Evolutionary conservation across 495 filamentous ascomycete genomes (phyloP), one percentile per base, ranked within the genome.

Genomic region (Astrocystis sublimbata): DNA sequence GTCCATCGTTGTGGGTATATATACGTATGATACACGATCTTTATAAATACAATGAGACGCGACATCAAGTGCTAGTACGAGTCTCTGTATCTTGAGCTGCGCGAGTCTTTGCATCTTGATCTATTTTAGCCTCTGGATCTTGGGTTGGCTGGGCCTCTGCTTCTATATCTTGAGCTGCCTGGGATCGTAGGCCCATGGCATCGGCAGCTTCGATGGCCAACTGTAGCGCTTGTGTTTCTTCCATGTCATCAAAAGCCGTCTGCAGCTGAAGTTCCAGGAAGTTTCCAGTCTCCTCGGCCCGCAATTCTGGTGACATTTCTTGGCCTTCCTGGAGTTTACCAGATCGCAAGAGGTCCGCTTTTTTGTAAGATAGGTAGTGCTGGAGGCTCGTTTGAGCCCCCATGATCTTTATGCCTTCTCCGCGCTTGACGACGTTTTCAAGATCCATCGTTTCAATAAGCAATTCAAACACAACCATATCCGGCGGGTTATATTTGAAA

Each of bases 151-250:
- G n/a, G n/a, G n/a, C n/a, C n/a, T n/a, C n/a, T n/a, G n/a, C n/a
- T n/a, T n/a, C n/a, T n/a, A n/a, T n/a, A n/a, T n/a, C n/a, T n/a
- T n/a, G n/a, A n/a, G n/a, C n/a, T n/a, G n/a, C 47, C 17, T 60
- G 53, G 26, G 15, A 47, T 9, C 72, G 73, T 61, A 83, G 78
- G 6, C 81, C 80, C 85, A 89, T 87, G 59, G 86, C 83, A 47
- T 60, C 55, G 15, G 84, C 83, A 21, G 81, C 82, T 21, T 71
- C 63, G 23, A 68, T 66, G 24, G 88, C 55, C 36, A 62, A n/a
- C 4, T 58, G 70, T 41, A 79, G 69, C 3, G 71, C 65, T 50
- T 84, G 76, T n/a, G 78, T 68, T 4, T 62, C 61, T 38, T 42
- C 53, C 2, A 53, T n/a, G 70, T 62, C 10, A 68, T 53, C 12